phyloP scores from a whole-genome alignment of 371 early-diverging fungal species.

The Mucor circinelloides region DNA sequence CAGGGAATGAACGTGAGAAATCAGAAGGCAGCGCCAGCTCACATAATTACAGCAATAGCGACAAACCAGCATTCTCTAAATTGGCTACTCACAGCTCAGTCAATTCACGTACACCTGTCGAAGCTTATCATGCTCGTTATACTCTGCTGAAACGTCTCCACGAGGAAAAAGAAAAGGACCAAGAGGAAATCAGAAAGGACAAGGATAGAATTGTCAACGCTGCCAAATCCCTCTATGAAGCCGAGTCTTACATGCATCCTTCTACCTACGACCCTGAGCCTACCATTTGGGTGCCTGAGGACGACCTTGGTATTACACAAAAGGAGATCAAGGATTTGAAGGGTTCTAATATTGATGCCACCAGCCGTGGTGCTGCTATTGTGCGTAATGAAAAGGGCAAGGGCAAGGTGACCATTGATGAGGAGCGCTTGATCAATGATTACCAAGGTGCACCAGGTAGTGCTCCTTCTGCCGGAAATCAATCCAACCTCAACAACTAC shows the following conservation, averaged over 20 bases:
- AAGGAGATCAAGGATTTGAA: conserved; percentile 22
- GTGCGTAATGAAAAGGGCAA: conserved; percentile 30
- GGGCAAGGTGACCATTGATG: conserved; percentile 28
- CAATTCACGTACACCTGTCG: conserved; percentile 6
- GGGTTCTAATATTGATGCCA: conserved; percentile 14
- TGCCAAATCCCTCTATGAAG: conserved; percentile 19
- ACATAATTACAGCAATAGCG: not conserved
- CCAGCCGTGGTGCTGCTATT: conserved; percentile 20
- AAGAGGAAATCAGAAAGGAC: not conserved
- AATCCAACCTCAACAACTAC: conserved; percentile 23
- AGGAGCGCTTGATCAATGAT: conserved; percentile 18
- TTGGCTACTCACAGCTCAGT: conserved; percentile 2
- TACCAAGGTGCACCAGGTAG: conserved; percentile 25
- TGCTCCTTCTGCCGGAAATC: conserved; percentile 3
- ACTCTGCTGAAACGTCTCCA: conserved; percentile 6
- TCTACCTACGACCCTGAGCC: conserved; percentile 16
- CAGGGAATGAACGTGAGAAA: not conserved
- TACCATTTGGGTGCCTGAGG: conserved; percentile 40
- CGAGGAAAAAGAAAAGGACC: not conserved
- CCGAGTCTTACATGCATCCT: conserved; percentile 37
- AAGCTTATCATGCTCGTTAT: conserved; percentile 18
- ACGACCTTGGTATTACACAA: conserved; percentile 32
- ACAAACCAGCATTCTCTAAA: not conserved
- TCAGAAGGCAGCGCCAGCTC: not conserved
- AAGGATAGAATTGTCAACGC: conserved; percentile 1